These are phyloP conservation scores for Streptanthus diversifolius DNA, from an alignment of 345 rosid species.

Conservation along the genomic window DNA sequence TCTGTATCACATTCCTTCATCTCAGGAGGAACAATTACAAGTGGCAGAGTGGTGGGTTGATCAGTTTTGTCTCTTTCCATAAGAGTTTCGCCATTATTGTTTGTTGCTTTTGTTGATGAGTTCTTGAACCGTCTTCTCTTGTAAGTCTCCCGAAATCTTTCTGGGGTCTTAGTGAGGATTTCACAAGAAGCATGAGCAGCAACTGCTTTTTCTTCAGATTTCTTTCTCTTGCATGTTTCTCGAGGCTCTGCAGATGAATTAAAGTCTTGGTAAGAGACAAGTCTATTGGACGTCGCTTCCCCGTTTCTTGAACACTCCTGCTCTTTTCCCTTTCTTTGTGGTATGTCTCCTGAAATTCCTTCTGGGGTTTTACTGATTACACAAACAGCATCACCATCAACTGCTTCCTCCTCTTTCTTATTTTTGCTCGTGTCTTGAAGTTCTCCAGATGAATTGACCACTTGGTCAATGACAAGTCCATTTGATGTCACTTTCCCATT, in stretches of 20 bases:
- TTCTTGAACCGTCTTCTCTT: conserved; percentile 30
- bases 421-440: conserved; percentile 16
- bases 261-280: conserved; percentile 17
- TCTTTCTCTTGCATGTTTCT: conserved; percentile 26
- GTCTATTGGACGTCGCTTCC: background rate
- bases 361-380: conserved; percentile 12
- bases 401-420: conserved; percentile 15
- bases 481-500: conserved; percentile 3
- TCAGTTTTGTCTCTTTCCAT: conserved; percentile 19
- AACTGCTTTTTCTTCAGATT: conserved; percentile 13
- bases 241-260: conserved; percentile 11
- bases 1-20: conserved; percentile 31
- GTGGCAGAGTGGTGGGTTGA: conserved; percentile 24
- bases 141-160: conserved; percentile 32
- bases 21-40: conserved; percentile 28
- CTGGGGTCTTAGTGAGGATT: conserved; percentile 24
- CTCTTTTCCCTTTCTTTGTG: conserved; percentile 1
- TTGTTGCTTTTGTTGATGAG: conserved; percentile 6
- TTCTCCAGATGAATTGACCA: conserved; percentile 17
- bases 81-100: conserved; percentile 15
- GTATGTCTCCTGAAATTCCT: background rate
- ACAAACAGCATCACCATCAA: background rate
- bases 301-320: conserved; percentile 14
- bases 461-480: conserved; percentile 9
- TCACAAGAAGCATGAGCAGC: background rate